Evolutionary conservation across 495 filamentous ascomycete species (phyloP), one percentile per base, ranked within the genome.

Genomic region (Aspergillus campestris): DNA sequence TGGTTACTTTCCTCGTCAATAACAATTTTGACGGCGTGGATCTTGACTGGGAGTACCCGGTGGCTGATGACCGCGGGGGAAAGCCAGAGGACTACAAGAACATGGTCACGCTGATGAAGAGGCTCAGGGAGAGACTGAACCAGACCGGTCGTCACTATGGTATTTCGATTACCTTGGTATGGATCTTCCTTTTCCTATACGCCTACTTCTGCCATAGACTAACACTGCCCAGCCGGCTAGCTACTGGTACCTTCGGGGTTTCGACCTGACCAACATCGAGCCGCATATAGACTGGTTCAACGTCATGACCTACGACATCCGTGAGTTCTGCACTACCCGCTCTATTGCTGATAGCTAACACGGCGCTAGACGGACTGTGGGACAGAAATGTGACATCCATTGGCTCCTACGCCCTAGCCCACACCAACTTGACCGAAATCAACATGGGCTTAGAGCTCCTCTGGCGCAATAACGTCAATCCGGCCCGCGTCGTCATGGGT

Each of bases 1-100:
- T 80, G 3, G 32, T 71, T 3, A 30, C 11, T 0, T 80, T 80
- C 43, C 62, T 80, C 59, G 0, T 29, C 0, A 48, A 42, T 6
- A 69, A 73, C 37, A 67, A 54, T 10, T 76, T 79, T 44, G 71
- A 81, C 42, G 78, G 78, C 2, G 65, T 78, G 2, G 77, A 81
- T 47, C 45, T 79, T 12, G 63, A 69, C 41, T 69, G 62, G 67
- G 73, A 80, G 34, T 80, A 76, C 51, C 75, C 75, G 1, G 66
- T 31, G 0, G 60, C 64, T 1, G 31, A 46, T 15, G 69, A 73
- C 4, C 61, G 66, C 8, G 57, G 66, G 7, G 74, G 77, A 0
- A 44, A 38, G 0, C 8, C 34, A 6, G 66, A 34, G 3, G 75
- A 79, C 45, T 62, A 50, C 7, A 49, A 34, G 3, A 77, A 80